Base-by-base conservation (phyloP, 73 alveolate species). In the Symbiodinium natans region DNA sequence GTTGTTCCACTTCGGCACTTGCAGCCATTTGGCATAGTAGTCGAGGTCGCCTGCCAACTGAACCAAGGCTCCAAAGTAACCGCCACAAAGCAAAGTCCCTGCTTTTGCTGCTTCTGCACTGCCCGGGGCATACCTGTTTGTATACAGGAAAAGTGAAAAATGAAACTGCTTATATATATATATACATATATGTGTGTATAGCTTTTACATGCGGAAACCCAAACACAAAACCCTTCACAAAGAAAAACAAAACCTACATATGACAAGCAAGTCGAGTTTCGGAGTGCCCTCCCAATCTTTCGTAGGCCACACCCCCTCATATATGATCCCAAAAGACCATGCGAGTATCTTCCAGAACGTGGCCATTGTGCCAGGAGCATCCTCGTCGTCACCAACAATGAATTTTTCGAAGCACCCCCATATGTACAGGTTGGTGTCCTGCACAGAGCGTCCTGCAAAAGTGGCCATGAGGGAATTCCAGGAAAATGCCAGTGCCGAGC, bases 371-470 rank as follows among this genome's bases (percentile, higher is more conserved):
- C 92, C 75, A 1, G n/a, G 33, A 2, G 38, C 13, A 2, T 17
- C 29, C 7, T 46, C 6, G 25, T 15, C 9, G 1, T 33, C 6
- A 17, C 36, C 38, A 5, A 4, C 3, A 31, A 59, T n/a, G 33
- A 48, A 85, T 25, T 85, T 85, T n/a, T 85, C 93, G 31, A 85
- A 85, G n/a, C 25, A 0, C 1, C 82, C 93, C 43, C 43, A 85
- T 6, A 85, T 85, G 52, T 85, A 85, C 23, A 48, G 54, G 82
- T 33, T 43, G 82, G 54, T 43, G 0, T 85, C 38, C 34, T 10
- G n/a, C 2, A 38, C 13, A 0, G 82, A 19, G 6, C 82, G 52
- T 0, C 93, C 93, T 36, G 34, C 52, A 1, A 48, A 41, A 31
- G 33, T 46, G 7, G 25, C 39, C 0, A 48, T 34, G 17, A 85